phyloP scores from a whole-genome alignment of 495 filamentous ascomycete genomes.

The Cenococcum geophilum region DNA sequence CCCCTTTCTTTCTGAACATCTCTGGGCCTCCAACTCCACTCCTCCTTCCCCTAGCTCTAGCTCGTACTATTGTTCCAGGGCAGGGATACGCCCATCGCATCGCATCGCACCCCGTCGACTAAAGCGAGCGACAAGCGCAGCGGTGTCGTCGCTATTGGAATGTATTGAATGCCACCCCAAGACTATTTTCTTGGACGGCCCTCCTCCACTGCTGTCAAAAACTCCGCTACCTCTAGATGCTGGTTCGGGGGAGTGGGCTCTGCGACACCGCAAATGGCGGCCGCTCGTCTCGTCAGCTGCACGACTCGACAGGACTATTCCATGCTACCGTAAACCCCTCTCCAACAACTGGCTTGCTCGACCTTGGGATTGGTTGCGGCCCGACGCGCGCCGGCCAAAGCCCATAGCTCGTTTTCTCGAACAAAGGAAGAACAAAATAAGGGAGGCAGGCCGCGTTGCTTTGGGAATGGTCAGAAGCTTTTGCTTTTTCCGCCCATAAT shows the following conservation, averaged over 20 bases:
- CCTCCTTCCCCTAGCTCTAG: not conserved
- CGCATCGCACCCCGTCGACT: not conserved
- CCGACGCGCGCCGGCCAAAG: conserved; percentile 57
- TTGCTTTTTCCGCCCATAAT: not conserved
- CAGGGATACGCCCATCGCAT: not conserved
- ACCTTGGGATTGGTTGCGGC: conserved; percentile 52
- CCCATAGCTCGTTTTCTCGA: not conserved
- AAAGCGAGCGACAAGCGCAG: not conserved
- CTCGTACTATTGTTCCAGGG: not conserved
- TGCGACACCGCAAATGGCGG: not conserved
- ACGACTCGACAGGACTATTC: not conserved
- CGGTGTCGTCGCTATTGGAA: not conserved
- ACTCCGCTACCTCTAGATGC: too few species aligned
- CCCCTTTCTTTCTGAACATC: not conserved
- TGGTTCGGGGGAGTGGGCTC: too few species aligned
- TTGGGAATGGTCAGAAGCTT: not conserved
- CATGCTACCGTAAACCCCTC: not conserved
- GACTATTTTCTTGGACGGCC: too few species aligned
- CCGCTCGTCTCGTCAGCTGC: not conserved
- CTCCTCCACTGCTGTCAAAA: too few species aligned
- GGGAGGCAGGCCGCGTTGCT: not conserved
- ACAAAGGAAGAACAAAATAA: conserved; percentile 3
- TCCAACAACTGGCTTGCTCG: not conserved
- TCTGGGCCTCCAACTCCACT: not conserved
- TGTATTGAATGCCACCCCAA: not conserved